Evolutionary conservation across 768 basidiomycete species (phyloP).

Genomic region (Floccularia luteovirens): DNA sequence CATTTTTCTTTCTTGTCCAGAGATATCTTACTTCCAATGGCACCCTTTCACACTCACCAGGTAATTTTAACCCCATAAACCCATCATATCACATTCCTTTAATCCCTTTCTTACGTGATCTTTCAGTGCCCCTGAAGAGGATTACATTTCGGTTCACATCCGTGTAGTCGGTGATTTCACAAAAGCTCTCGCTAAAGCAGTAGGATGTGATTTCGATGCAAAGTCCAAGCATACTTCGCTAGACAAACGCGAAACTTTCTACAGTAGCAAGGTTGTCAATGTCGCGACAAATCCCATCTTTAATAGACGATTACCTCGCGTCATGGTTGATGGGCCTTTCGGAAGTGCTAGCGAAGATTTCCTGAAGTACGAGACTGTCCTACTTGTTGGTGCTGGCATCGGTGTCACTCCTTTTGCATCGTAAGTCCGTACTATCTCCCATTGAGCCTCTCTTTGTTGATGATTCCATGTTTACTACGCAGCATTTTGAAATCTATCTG

Average conservation of each 20-base stretch:
- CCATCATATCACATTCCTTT: not conserved
- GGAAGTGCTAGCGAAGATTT: conserved; percentile 91
- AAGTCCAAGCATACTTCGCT: too few relatives aligned
- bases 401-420: conserved; percentile 96
- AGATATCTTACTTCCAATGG: conserved; percentile 94
- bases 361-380: conserved; percentile 79
- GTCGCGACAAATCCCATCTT: conserved; percentile 50
- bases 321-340: conserved; percentile 97
- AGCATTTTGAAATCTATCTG: conserved; percentile 87
- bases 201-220: conserved; percentile 78
- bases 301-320: conserved; percentile 72
- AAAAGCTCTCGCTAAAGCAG: conserved; percentile 63
- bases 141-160: conserved; percentile 91
- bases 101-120: not conserved
- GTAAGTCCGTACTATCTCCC: conserved; percentile 38
- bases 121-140: conserved; percentile 91
- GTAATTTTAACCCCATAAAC: conserved; percentile 22
- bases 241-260: conserved; percentile 33
- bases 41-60: conserved; percentile 94
- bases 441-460: not conserved
- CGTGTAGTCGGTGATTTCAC: conserved; percentile 93
- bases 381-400: conserved; percentile 92
- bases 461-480: conserved; percentile 2
- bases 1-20: conserved; percentile 87
- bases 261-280: conserved; percentile 55